A percentile compares a stretch with the other conserved stretches of the same genome.
phyloP scores from a whole-genome alignment of 768 basidiomycete species.

The Pholiota microspora region DNA sequence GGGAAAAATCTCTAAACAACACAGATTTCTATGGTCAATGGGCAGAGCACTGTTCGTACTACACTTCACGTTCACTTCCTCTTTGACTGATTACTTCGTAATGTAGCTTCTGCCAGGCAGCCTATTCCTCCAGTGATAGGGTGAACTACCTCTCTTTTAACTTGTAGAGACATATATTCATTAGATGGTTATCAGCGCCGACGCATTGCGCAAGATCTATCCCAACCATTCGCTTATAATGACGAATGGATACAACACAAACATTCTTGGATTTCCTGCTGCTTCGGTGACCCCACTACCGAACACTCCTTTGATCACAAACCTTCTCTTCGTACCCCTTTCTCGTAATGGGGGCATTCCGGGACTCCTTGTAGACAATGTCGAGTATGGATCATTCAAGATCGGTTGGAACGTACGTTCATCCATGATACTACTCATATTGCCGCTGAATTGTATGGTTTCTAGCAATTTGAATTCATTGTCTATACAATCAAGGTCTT shows the following conservation, averaged over 20 bases:
- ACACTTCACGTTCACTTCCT: not conserved
- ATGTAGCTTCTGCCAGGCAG: conserved; percentile 52
- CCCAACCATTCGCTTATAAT: conserved; percentile 60
- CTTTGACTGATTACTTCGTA: not conserved
- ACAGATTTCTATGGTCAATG: conserved; percentile 50
- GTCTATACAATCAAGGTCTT: conserved; percentile 51
- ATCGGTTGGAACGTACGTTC: conserved; percentile 56
- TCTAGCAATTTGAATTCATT: conserved; percentile 54
- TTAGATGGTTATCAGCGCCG: conserved; percentile 25
- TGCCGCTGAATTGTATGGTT: not conserved
- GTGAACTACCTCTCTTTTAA: conserved; percentile 27
- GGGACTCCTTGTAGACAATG: conserved; percentile 51
- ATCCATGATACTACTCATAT: not conserved
- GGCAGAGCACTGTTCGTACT: conserved; percentile 45
- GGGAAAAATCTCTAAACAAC: not conserved
- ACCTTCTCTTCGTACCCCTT: conserved; percentile 46
- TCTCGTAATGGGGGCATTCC: conserved; percentile 40
- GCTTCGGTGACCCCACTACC: conserved; percentile 42
- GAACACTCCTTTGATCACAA: conserved; percentile 49
- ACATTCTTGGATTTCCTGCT: conserved; percentile 51
- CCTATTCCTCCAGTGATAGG: conserved; percentile 41
- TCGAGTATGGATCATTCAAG: conserved; percentile 55
- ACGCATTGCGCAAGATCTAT: conserved; percentile 55
- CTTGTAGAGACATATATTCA: not conserved
- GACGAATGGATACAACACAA: conserved; percentile 44